Base-by-base conservation (phyloP, 2,329 filamentous ascomycete genomes). In the Fusarium mexicanum region DNA sequence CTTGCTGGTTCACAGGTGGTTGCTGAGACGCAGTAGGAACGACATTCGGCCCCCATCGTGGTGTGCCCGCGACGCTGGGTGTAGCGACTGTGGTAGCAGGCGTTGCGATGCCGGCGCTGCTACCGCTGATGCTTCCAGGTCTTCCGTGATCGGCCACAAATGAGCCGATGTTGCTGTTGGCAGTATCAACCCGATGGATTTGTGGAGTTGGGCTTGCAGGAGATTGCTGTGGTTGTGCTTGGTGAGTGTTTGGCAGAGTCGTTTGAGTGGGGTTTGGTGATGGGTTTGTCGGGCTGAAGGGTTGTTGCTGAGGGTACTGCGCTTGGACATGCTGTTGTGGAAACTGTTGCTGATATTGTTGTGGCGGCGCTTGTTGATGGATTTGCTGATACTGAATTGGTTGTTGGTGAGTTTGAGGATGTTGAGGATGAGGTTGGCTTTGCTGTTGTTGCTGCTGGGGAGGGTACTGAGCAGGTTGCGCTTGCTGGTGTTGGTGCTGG, bases 91-190 rank as follows among this genome's bases (percentile, higher is more conserved):
- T 64, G 11, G 76, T 70, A 7, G 54, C 63, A 6, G 70, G 67
- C 0, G 73, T 71, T 14, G 57, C 54, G 26, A 75, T 47, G 24
- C 66, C 50, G 18, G 51, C 59, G 17, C 68, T 73, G 20, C 68
- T 64, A 9, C 73, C 55, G 9, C 63, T 69, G 38, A 74, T 38
- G 13, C 74, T 77, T 2, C 67, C 54, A 2, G 57, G 64, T 41
- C 58, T 70, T 9, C 67, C 71, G 26, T 64, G 29, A 8, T 54
- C 51, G 22, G 50, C n/a, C 33, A 65, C 47, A 20, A 61, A 57
- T 10, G 68, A 63, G 8, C 50, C 53, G 16, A 65, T 50, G 50
- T 55, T 69, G 35, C 24, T 60, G n/a, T 64, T 54, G 18, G 64
- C 46, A 44, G 65, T 71, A 7, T 53, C 35, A 6, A 63, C 51